A percentile compares a stretch with the other conserved stretches of the same genome.
Conservation (phyloP, 2,329 filamentous ascomycete species). For the Calonectria ilicicola region DNA sequence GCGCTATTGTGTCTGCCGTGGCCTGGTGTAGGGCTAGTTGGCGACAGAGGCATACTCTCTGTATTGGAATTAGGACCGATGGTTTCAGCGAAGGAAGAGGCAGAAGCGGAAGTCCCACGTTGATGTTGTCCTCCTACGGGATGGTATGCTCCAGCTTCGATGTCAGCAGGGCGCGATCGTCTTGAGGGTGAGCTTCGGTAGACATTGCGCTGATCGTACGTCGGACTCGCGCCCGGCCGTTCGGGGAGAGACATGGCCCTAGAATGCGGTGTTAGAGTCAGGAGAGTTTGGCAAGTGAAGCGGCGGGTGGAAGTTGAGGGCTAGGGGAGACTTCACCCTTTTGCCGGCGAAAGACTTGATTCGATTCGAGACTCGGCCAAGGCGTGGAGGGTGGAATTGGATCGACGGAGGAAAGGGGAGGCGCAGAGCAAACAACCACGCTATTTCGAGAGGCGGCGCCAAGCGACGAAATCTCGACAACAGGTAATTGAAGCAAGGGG, state of each 20-base stretch:
- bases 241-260: constrained; percentile 72
- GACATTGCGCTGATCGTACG: constrained; percentile 70
- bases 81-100: constrained; percentile 70
- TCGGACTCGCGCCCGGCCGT: constrained; percentile 73
- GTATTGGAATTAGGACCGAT: constrained; percentile 67
- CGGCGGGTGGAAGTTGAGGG: constrained; percentile 7
- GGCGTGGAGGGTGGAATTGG: constrained; percentile 27
- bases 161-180: constrained; percentile 73
- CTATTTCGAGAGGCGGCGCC: constrained; percentile 23
- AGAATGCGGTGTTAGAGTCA: constrained; percentile 36
- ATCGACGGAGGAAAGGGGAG: constrained; percentile 31
- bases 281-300: background rate
- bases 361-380: constrained; percentile 23
- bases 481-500: constrained; percentile 1
- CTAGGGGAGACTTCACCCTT: constrained; percentile 29
- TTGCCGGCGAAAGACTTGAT: constrained; percentile 17
- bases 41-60: constrained; percentile 68
- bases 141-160: constrained; percentile 73
- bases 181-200: constrained; percentile 78
- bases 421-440: constrained; percentile 20
- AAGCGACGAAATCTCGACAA: constrained; percentile 24
- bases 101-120: constrained; percentile 67
- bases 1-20: constrained; percentile 46
- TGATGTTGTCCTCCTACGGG: constrained; percentile 60
- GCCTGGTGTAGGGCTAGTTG: constrained; percentile 48